Evolutionary conservation across 225 moss, liverwort and hornwort genomes (phyloP).

Genomic region (Polytrichum formosum): DNA sequence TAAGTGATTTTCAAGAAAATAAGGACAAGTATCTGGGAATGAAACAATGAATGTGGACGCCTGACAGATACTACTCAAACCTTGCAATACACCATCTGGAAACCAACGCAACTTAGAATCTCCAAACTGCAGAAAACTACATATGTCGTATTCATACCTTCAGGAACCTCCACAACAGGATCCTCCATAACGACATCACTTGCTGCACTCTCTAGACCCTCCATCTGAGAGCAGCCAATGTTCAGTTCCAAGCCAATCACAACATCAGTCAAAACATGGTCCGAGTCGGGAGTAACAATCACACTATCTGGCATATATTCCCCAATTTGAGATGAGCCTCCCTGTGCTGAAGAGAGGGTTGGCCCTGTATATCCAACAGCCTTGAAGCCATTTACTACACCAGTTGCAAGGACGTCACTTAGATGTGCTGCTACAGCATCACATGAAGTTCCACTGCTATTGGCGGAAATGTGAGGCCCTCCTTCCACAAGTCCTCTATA

Average conservation of each 20-base stretch:
- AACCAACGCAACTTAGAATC: too few relatives aligned
- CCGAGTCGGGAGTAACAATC: slow-evolving; percentile 20
- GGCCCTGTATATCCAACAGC: slow-evolving; percentile 38
- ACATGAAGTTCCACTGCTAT: slow-evolving; percentile 26
- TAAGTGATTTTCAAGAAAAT: too few relatives aligned
- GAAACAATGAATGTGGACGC: too few relatives aligned
- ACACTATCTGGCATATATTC: slow-evolving; percentile 24
- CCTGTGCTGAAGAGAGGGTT: slow-evolving; percentile 22
- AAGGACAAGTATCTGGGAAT: too few relatives aligned
- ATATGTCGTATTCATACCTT: slow-evolving; percentile 23
- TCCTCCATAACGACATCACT: slow-evolving; percentile 69
- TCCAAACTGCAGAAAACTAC: too few relatives aligned
- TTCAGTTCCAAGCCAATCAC: slow-evolving; percentile 24
- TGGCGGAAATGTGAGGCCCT: slow-evolving; percentile 27
- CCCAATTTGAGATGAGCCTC: slow-evolving; percentile 19
- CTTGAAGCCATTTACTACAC: slow-evolving; percentile 58
- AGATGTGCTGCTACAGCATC: slow-evolving; percentile 56
- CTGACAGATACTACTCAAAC: too few relatives aligned
- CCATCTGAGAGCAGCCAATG: slow-evolving; percentile 31
- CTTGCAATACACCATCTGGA: too few relatives aligned
- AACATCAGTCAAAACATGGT: slow-evolving; percentile 21
- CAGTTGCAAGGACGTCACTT: slow-evolving; percentile 55
- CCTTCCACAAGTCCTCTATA: slow-evolving; percentile 75
- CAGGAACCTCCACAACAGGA: slow-evolving; percentile 28
- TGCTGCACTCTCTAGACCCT: slow-evolving; percentile 29